Conservation (phyloP, 1,139 yeast species). For the Blastobotrys persicus region DNA sequence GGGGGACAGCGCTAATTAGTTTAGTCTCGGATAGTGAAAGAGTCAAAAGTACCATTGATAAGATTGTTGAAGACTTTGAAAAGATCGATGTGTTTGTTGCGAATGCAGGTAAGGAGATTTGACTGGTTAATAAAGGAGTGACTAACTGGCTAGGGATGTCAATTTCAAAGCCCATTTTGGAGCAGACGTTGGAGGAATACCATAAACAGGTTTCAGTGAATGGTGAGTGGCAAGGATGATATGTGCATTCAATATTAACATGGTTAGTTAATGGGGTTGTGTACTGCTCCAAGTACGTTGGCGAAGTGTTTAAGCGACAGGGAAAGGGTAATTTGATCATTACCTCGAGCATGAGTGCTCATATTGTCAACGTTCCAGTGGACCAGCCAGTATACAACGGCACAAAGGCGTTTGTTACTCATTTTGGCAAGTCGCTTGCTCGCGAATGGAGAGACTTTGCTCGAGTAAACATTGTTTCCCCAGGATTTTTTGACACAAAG, state of each 20-base stretch:
- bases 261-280: slow-evolving; percentile 22
- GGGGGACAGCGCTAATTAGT: background rate
- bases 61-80: slow-evolving; percentile 66
- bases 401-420: slow-evolving; percentile 79
- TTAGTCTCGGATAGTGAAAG: slow-evolving; percentile 52
- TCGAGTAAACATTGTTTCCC: slow-evolving; percentile 73
- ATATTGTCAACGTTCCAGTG: slow-evolving; percentile 77
- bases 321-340: slow-evolving; percentile 57
- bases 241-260: background rate
- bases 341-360: slow-evolving; percentile 83
- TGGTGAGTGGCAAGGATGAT: background rate
- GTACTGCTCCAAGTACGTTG: slow-evolving; percentile 47
- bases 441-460: slow-evolving; percentile 81
- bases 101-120: slow-evolving; percentile 51
- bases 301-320: slow-evolving; percentile 58
- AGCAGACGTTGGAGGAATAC: slow-evolving; percentile 11
- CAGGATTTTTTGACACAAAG: slow-evolving; percentile 73
- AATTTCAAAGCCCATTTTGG: slow-evolving; percentile 6
- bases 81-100: slow-evolving; percentile 57
- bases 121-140: background rate
- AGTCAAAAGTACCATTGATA: slow-evolving; percentile 55
- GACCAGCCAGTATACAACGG: slow-evolving; percentile 79
- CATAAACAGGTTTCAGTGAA: slow-evolving; percentile 12
- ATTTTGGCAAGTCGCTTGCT: slow-evolving; percentile 68
- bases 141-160: slow-evolving; percentile 1